Evolutionary conservation across 78 protist genomes (phyloP).

Genomic region (Paratrimastix pyriformis): DNA sequence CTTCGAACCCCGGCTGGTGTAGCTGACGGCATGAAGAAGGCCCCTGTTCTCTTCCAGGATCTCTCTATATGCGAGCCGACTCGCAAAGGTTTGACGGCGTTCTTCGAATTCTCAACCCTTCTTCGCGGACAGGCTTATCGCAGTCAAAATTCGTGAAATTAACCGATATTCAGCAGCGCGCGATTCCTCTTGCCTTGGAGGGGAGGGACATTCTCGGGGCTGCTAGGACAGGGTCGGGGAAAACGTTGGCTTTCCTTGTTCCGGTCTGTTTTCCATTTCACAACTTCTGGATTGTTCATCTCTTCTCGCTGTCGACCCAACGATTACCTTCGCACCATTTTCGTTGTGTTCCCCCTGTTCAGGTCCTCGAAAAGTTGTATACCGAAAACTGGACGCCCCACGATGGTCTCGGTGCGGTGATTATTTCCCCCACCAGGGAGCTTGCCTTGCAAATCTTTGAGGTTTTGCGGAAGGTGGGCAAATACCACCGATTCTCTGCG

Average conservation of each 20-base stretch:
- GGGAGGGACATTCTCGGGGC: neutral
- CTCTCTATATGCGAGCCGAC: neutral
- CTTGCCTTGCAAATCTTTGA: slow-evolving; percentile 92
- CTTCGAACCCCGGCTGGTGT: neutral
- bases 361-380: slow-evolving; percentile 65
- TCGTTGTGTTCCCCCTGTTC: too few relatives aligned
- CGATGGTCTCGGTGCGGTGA: slow-evolving; percentile 87
- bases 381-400: slow-evolving; percentile 51
- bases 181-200: neutral
- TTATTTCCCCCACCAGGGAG: slow-evolving; percentile 95
- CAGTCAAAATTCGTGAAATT: neutral
- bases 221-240: neutral
- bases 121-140: neutral
- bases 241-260: neutral
- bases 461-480: slow-evolving; percentile 59
- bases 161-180: neutral
- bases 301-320: neutral
- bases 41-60: neutral
- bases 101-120: neutral
- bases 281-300: neutral
- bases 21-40: neutral
- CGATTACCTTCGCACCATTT: too few relatives aligned
- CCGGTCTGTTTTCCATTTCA: neutral
- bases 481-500: slow-evolving; percentile 58
- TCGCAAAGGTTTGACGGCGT: neutral